These are phyloP conservation scores for Alopecurus myosuroides DNA, from an alignment of 176 grass and related monocot genomes.

Conservation along the genomic window DNA sequence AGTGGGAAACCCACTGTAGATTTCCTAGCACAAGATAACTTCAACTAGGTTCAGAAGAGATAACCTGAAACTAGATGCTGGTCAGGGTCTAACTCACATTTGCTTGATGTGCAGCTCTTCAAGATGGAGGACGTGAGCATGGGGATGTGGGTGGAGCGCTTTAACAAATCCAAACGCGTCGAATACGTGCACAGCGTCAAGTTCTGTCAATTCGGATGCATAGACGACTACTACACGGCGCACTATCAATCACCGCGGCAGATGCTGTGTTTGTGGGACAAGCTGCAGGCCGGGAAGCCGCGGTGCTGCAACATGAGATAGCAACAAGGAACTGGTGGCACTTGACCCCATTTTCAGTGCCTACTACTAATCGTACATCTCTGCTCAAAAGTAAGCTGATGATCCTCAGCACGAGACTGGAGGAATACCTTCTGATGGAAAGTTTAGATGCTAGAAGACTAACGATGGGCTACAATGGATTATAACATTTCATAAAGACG, in stretches of 20 bases:
- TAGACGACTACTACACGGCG: conserved; percentile 86
- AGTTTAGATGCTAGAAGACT: conserved; percentile 29
- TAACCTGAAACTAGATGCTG: not conserved
- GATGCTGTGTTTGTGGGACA: conserved; percentile 98
- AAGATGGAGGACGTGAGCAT: conserved; percentile 99
- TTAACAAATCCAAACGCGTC: conserved; percentile 53
- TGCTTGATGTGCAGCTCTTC: conserved; percentile 63
- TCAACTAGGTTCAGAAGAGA: conserved; percentile 7
- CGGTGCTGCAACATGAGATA: conserved; percentile 95
- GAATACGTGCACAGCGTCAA: conserved; percentile 66
- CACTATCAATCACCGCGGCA: conserved; percentile 92
- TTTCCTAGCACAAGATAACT: conserved; percentile 8
- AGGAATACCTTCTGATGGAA: not conserved
- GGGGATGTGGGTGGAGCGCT: conserved; percentile 95
- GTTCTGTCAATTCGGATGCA: conserved; percentile 94
- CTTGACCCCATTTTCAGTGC: not conserved
- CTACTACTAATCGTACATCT: not conserved
- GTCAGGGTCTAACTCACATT: conserved; percentile 11
- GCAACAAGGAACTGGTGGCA: conserved; percentile 6
- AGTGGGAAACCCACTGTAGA: not conserved
- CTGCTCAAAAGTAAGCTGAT: not conserved
- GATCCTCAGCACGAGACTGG: not conserved
- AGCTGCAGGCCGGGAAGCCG: conserved; percentile 62
- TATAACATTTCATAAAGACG: conserved; percentile 8
- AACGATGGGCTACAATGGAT: conserved; percentile 8